Evolutionary conservation across 164 flowering plant species (phyloP), one percentile per base, ranked within the genome.

Genomic region (Saururus chinensis): DNA sequence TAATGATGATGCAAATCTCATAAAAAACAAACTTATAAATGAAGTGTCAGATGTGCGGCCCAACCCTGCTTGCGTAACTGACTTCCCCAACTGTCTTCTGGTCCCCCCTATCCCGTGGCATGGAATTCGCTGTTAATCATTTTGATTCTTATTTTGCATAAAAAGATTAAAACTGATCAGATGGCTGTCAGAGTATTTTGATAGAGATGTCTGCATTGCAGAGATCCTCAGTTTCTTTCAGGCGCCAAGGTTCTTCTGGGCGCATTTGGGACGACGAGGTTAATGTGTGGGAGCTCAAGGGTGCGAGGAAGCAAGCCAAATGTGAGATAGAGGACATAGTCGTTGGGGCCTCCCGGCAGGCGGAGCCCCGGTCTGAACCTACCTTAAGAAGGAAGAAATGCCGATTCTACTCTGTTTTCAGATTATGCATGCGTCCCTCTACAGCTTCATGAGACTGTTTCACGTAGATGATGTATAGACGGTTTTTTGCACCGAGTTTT

Each of bases 161-260:
- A 12, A 45, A 12, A 12, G 17, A 45, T 17, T 13, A 45, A 12
- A 9, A 12, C 37, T 30, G 49, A 45, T 45, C 49, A 1, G 17
- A 12, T 45, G 14, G 0, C 49, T 45, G 17, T 45, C 11, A 7
- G 2, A 45, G 14, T 0, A 17, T 45, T 45, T 45, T 7, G 4
- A 4, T 12, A 13, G 14, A 58, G 20, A 81, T 77, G 88, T 80
- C 62, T 8, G 81, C 74, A 16, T 75, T 87, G 70, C 87, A 74
- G 65, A 84, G 92, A 69, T 89, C 96, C 3, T 77, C 65, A 35
- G 71, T 71, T 22, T 83, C 93, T 12, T 89, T 87, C 59, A 75
- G 96, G 64, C 79, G 96, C 35, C 83, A 79, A 59, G 96, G 96
- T 19, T 87, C 92, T 4, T 89, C 93, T 11, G 96, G 96, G 0